Base-by-base conservation (phyloP, 768 basidiomycete species). In the Hericium alpestre region DNA sequence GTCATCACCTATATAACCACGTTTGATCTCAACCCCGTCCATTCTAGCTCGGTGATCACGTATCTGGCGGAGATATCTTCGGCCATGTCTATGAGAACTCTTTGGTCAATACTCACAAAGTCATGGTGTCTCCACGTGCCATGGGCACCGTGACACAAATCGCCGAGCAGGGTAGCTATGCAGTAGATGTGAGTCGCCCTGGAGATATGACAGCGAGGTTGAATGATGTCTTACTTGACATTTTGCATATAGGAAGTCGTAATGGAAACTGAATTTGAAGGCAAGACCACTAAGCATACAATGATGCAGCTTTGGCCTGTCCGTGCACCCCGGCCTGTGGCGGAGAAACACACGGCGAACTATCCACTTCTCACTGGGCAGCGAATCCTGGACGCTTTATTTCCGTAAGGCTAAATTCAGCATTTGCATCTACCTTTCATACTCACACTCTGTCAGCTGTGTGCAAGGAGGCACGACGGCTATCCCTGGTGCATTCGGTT, bases 301-400 rank as follows among this genome's bases (percentile, higher is more conserved):
- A 85, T 99, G 83, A 90, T 96, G 90, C 96, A 99, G 67, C 76
- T 95, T 37, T 99, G 96, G 96, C 96, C 96, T 62, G 96, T 99
- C 59, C 91, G 96, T 66, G 96, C 95, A 18, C 93, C 96, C 52
- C 83, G 96, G 56, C 96, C 96, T 11, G 88, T 93, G 25, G 76
- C 90, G n/a, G 91, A 98, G 75, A 98, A 98, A 73, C 81, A 88
- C 66, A 94, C 89, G 3, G 94, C 95, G 56, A 82, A 95, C 70
- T 81, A 83, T 70, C 96, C 96, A 46, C 77, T 99, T 16, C 74
- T 93, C 38, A 99, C 96, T 52, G 96, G 96, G 51, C 96, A 99
- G 72, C 90, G 96, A 61, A 93, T 99, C 61, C 75, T 99, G 50
- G 96, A 99, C 65, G 91, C 94, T 3, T 76, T 98, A 54, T 99